Conservation (phyloP, 2,329 filamentous ascomycete species). For the Claviceps maximensis region DNA sequence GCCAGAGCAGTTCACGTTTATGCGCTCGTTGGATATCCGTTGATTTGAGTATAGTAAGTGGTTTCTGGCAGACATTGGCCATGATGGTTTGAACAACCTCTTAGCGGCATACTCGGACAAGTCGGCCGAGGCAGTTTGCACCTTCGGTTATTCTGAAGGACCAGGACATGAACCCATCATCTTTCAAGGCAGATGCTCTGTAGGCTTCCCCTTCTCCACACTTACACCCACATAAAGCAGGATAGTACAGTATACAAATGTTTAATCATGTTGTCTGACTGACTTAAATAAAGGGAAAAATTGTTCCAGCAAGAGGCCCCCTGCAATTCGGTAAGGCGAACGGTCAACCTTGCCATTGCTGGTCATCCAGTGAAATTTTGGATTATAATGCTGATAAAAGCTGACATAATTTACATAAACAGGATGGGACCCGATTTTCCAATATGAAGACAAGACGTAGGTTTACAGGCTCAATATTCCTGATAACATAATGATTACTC, state of each 20-base stretch:
- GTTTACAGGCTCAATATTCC: slow-evolving; percentile 13
- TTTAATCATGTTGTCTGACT: background rate
- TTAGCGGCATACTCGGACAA: slow-evolving; percentile 84
- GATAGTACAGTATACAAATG: background rate
- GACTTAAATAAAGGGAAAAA: slow-evolving; percentile 42
- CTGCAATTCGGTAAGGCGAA: slow-evolving; percentile 59
- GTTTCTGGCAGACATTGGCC: slow-evolving; percentile 76
- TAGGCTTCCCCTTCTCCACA: slow-evolving; percentile 27
- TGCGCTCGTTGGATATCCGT: slow-evolving; percentile 10
- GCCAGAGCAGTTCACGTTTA: background rate
- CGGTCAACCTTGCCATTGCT: background rate
- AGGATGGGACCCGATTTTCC: slow-evolving; percentile 97
- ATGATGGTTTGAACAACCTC: slow-evolving; percentile 77
- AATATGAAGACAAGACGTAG: slow-evolving; percentile 76
- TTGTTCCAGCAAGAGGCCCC: slow-evolving; percentile 73
- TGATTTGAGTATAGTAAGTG: slow-evolving; percentile 55
- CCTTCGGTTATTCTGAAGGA: slow-evolving; percentile 81
- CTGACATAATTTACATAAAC: background rate
- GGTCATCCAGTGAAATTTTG: background rate
- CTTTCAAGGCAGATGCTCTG: slow-evolving; percentile 82
- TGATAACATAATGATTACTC: background rate
- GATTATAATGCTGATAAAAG: background rate
- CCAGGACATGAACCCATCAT: slow-evolving; percentile 73
- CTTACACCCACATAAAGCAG: background rate
- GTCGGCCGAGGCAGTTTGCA: slow-evolving; percentile 84